These are phyloP conservation scores for Antitrichia curtipendula DNA, from an alignment of 225 moss, liverwort and hornwort species.

Conservation along the genomic window DNA sequence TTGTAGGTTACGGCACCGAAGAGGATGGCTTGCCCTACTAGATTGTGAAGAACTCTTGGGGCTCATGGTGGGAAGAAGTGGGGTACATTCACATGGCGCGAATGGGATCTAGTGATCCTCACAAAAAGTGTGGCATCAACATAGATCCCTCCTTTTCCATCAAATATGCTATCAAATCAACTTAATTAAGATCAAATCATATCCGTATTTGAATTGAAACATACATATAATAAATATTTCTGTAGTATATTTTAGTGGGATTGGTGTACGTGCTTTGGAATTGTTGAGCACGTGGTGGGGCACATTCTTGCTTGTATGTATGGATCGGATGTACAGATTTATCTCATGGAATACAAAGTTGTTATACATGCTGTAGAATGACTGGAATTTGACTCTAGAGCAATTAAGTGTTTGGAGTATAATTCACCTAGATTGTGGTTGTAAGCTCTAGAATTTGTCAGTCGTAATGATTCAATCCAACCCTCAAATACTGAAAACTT, in stretches of 20 bases:
- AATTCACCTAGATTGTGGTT: too few species aligned
- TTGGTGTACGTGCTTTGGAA: too few species aligned
- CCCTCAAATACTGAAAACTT: too few species aligned
- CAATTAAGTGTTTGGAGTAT: too few species aligned
- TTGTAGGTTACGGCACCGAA: slow-evolving; percentile 30
- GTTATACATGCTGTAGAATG: not conserved
- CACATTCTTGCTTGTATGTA: not conserved
- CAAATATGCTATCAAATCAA: not conserved
- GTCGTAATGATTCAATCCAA: too few species aligned
- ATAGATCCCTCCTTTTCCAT: slow-evolving; percentile 33
- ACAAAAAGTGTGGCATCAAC: slow-evolving; percentile 36
- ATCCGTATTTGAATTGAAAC: not conserved
- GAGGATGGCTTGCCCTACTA: slow-evolving; percentile 41
- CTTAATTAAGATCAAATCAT: not conserved
- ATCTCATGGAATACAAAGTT: not conserved
- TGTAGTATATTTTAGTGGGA: not conserved
- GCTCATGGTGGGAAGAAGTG: slow-evolving; percentile 35
- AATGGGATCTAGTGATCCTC: not conserved
- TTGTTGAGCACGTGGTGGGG: not conserved
- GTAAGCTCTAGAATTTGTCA: too few species aligned
- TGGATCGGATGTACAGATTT: not conserved
- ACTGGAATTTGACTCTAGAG: too few species aligned
- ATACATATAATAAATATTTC: not conserved
- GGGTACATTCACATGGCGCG: slow-evolving; percentile 47
- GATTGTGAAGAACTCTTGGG: slow-evolving; percentile 81